A percentile compares a stretch with the other conserved stretches of the same genome.
phyloP scores from a whole-genome alignment of 2,329 filamentous ascomycete genomes.

The Pestalotiopsis sp. region DNA sequence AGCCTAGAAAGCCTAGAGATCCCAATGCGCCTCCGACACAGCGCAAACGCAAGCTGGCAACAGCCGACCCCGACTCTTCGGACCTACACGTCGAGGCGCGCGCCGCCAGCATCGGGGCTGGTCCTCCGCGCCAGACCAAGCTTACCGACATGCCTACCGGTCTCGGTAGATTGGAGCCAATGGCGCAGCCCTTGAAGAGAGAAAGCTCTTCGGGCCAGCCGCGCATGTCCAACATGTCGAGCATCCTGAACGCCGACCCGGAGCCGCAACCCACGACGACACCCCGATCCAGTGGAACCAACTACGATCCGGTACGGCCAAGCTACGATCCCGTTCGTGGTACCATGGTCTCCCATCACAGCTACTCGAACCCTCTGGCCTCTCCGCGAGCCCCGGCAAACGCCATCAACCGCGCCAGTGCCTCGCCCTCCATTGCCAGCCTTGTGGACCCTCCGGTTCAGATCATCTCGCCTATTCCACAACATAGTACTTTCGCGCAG shows the following conservation, averaged over 20 bases:
- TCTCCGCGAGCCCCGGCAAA: conserved; percentile 51
- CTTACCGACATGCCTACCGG: conserved; percentile 39
- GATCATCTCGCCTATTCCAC: conserved; percentile 41
- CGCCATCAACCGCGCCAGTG: conserved; percentile 72
- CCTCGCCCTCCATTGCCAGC: conserved; percentile 89
- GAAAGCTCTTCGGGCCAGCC: conserved; percentile 45
- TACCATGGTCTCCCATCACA: conserved; percentile 59
- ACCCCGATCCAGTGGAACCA: conserved; percentile 72
- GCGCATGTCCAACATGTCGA: conserved; percentile 46
- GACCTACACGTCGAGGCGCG: conserved; percentile 25
- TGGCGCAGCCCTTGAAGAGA: conserved; percentile 49
- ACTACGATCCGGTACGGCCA: conserved; percentile 89
- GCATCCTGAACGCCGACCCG: conserved; percentile 58
- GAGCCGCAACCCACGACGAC: conserved; percentile 44
- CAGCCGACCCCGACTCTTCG: conserved; percentile 31
- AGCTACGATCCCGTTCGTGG: conserved; percentile 67
- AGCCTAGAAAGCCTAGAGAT: conserved; percentile 60
- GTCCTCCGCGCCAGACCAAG: conserved; percentile 38
- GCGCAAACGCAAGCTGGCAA: conserved; percentile 56
- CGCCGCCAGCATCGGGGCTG: conserved; percentile 25
- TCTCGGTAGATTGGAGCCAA: conserved; percentile 31
- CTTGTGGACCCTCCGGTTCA: conserved; percentile 74
- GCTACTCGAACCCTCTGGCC: conserved; percentile 47
- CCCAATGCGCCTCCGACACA: conserved; percentile 58
- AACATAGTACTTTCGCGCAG: conserved; percentile 36